These are phyloP conservation scores for Ophiognomonia clavigignenti-juglandacearum DNA, from an alignment of 2,329 filamentous ascomycete genomes.

Conservation along the genomic window DNA sequence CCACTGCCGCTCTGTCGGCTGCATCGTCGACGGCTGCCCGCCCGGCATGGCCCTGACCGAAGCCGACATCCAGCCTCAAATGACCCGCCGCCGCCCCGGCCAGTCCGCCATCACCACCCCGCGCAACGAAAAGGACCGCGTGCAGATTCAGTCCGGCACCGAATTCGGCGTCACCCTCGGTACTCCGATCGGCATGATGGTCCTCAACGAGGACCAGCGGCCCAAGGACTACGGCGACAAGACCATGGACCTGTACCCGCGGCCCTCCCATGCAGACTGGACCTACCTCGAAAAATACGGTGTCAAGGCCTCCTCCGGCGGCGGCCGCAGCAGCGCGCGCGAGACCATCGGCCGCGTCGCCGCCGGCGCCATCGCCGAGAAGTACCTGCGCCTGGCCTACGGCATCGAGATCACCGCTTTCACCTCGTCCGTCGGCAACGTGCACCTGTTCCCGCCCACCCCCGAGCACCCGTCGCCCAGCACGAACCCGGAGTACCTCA, in stretches of 20 bases:
- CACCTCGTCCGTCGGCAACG: constrained; percentile 76
- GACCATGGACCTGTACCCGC: constrained; percentile 88
- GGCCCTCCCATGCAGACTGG: constrained; percentile 92
- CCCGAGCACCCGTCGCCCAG: constrained; percentile 62
- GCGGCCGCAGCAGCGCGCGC: constrained; percentile 84
- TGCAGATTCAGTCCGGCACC: constrained; percentile 88
- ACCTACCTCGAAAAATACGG: constrained; percentile 98
- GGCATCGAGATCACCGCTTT: constrained; percentile 90
- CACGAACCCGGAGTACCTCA: constrained; percentile 74
- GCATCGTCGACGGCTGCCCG: constrained; percentile 89
- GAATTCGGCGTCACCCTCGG: constrained; percentile 87
- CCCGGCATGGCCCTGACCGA: constrained; percentile 84
- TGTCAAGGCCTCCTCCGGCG: constrained; percentile 84
- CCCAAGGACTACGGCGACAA: constrained; percentile 85
- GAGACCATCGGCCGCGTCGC: constrained; percentile 94
- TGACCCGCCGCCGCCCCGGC: constrained; percentile 84
- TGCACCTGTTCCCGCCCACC: constrained; percentile 71
- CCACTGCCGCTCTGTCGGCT: constrained; percentile 88
- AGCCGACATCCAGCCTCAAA: constrained; percentile 86
- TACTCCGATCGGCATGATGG: constrained; percentile 82
- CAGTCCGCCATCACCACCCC: constrained; percentile 89
- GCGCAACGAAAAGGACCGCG: constrained; percentile 84
- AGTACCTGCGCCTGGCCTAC: constrained; percentile 77
- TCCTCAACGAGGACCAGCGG: constrained; percentile 88
- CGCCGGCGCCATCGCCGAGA: constrained; percentile 87